Percentiles rank a stretch among this genome's conserved stretches.
These are phyloP conservation scores for Solanum chacoense DNA, from an alignment of 305 asterid genomes.

Conservation along the genomic window DNA sequence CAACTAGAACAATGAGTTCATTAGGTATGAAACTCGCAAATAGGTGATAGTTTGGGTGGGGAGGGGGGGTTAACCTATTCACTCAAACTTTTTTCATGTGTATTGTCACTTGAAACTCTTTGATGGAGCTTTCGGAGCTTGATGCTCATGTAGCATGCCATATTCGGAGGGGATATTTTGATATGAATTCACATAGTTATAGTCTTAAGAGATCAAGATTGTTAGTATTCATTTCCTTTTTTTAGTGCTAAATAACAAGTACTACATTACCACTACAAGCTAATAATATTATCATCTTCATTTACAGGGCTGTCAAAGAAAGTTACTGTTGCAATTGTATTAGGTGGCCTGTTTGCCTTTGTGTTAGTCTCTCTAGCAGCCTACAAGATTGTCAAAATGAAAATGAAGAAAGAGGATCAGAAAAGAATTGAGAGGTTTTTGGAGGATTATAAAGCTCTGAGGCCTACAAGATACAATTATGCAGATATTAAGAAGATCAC, in stretches of 20 bases:
- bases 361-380: slow-evolving; percentile 7
- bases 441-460: slow-evolving; percentile 21
- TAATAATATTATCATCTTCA: neutral
- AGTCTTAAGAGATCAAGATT: neutral
- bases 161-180: neutral
- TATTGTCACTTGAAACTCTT: neutral
- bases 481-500: slow-evolving; percentile 30
- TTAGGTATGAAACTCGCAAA: neutral
- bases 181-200: neutral
- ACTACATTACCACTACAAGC: neutral
- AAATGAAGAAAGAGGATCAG: slow-evolving; percentile 13
- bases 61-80: neutral
- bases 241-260: neutral
- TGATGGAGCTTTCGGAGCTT: neutral
- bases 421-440: slow-evolving; percentile 17
- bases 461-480: slow-evolving; percentile 40
- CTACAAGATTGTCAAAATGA: slow-evolving; percentile 14
- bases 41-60: neutral
- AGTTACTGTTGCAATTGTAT: neutral
- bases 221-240: neutral
- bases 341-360: slow-evolving; percentile 7
- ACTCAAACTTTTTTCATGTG: neutral
- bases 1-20: neutral
- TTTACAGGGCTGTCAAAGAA: neutral
- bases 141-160: neutral